A percentile compares a stretch with the other conserved stretches of the same genome.
Evolutionary conservation across 2,329 filamentous ascomycete species (phyloP).

Genomic region (Hirsutella minnesotensis): DNA sequence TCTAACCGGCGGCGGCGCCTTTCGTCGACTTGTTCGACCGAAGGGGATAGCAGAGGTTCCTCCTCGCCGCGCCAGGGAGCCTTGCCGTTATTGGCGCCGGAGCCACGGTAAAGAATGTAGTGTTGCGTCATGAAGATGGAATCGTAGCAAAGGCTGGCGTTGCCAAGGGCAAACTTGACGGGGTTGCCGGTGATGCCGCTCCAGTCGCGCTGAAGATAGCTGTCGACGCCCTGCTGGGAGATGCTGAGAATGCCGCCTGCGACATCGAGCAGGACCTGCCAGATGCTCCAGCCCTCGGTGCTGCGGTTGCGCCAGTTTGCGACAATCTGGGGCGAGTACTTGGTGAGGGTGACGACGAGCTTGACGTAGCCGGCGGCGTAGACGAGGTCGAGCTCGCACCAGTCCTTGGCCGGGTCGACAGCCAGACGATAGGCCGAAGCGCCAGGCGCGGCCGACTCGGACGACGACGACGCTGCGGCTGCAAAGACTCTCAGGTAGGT

Average conservation of each 20-base stretch:
- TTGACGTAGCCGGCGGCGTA: slow-evolving; percentile 79
- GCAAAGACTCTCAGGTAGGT: slow-evolving; percentile 37
- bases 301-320: slow-evolving; percentile 77
- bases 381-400: slow-evolving; percentile 52
- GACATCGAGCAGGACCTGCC: slow-evolving; percentile 74
- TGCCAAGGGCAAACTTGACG: slow-evolving; percentile 77
- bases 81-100: slow-evolving; percentile 1
- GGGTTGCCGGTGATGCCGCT: slow-evolving; percentile 84
- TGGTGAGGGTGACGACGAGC: slow-evolving; percentile 75
- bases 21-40: slow-evolving; percentile 2
- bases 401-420: slow-evolving; percentile 30
- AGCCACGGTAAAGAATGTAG: slow-evolving; percentile 57
- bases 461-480: slow-evolving; percentile 7
- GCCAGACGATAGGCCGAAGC: no score
- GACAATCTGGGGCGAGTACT: slow-evolving; percentile 81
- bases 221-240: slow-evolving; percentile 72
- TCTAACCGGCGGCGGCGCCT: neutral
- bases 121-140: slow-evolving; percentile 80
- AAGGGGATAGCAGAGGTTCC: slow-evolving; percentile 14
- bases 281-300: slow-evolving; percentile 80
- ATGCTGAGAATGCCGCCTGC: slow-evolving; percentile 72
- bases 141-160: slow-evolving; percentile 80
- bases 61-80: slow-evolving; percentile 4
- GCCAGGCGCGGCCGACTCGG: no score
- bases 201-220: slow-evolving; percentile 76